Conservation (phyloP, 108 stramenopile genomes). For the Epipyxis sp. region DNA sequence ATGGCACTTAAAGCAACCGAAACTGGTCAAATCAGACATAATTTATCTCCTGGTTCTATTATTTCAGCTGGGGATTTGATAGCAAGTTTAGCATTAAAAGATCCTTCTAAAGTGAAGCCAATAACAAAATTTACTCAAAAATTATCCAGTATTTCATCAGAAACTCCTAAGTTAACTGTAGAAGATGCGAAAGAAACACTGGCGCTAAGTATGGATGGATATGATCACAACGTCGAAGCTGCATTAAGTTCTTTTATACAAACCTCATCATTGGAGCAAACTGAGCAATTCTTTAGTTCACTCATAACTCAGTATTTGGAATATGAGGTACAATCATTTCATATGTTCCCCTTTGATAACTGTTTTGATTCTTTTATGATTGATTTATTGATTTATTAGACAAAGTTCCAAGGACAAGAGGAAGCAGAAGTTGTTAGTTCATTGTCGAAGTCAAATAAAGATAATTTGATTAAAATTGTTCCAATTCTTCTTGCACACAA, state of each 20-base stretch:
- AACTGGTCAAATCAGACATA: slow-evolving; percentile 84
- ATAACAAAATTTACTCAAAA: slow-evolving; percentile 68
- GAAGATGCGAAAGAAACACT: neutral
- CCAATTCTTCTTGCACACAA: neutral
- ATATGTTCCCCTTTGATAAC: too few relatives aligned
- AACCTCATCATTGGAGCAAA: too few relatives aligned
- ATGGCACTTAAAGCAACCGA: slow-evolving; percentile 81
- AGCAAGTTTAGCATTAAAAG: slow-evolving; percentile 85
- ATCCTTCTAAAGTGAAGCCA: slow-evolving; percentile 89
- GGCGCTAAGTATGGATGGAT: neutral
- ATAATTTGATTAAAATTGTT: neutral
- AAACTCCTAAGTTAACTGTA: neutral
- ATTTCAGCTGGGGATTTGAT: slow-evolving; percentile 90
- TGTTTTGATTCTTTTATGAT: too few relatives aligned
- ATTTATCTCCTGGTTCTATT: slow-evolving; percentile 84
- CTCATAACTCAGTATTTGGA: too few relatives aligned
- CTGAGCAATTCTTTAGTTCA: too few relatives aligned
- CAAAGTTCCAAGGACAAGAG: too few relatives aligned
- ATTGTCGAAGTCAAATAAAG: slow-evolving; percentile 19
- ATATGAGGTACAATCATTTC: too few relatives aligned
- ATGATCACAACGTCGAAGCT: neutral
- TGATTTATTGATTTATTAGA: too few relatives aligned
- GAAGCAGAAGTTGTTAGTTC: neutral
- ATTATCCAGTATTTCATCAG: neutral
- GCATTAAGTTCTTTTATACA: too few relatives aligned